Percentiles rank a stretch among this genome's conserved stretches.
phyloP scores from a whole-genome alignment of 129 eudicot genomes.

The Silybum marianum region DNA sequence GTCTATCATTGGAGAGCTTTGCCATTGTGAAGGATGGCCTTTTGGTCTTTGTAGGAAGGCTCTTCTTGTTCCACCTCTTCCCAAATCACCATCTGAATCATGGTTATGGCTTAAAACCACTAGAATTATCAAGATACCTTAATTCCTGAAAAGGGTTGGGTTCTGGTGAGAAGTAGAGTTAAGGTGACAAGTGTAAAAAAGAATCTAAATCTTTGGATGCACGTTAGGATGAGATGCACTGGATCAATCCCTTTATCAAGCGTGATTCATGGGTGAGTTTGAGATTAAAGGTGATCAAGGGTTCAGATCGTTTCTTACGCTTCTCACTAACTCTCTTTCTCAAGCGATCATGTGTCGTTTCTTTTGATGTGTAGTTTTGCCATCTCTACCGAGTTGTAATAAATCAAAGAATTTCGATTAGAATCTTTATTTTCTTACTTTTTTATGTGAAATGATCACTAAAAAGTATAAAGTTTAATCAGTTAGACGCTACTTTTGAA shows the following conservation, averaged over 20 bases:
- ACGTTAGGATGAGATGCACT: no score
- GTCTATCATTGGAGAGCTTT: slow-evolving; percentile 59
- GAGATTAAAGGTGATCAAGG: no score
- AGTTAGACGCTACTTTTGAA: not conserved
- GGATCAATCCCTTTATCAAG: no score
- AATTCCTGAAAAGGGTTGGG: not conserved
- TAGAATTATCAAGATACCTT: slow-evolving; percentile 35
- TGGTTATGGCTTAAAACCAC: slow-evolving; percentile 80
- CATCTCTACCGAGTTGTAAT: not conserved
- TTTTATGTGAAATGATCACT: not conserved
- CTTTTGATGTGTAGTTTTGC: not conserved
- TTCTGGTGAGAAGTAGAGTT: no score
- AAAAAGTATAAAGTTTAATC: not conserved
- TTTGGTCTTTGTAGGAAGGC: slow-evolving; percentile 82
- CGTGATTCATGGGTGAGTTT: no score
- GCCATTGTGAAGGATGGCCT: slow-evolving; percentile 90
- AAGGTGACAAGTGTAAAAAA: no score
- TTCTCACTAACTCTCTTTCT: no score
- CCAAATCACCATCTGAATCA: slow-evolving; percentile 82
- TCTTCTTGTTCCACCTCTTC: slow-evolving; percentile 86
- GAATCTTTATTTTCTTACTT: not conserved
- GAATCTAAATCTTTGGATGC: no score
- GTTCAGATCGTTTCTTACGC: no score
- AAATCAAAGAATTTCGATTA: not conserved
- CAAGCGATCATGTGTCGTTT: no score